Conservation (phyloP, 306 rosid species). For the Delonix regia region DNA sequence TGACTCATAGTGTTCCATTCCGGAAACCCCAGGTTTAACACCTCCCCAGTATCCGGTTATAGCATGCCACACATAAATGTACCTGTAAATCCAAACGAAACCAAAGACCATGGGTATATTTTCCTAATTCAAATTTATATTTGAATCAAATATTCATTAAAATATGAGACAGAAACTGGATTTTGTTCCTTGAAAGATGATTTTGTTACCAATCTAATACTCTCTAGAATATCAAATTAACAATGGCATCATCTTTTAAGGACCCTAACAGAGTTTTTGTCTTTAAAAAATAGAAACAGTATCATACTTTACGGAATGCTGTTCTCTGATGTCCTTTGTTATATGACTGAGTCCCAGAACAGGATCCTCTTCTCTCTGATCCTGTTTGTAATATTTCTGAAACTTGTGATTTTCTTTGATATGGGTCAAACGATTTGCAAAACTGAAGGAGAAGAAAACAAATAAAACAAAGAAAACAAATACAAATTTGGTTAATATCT, state of each 20-base stretch:
- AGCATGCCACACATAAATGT: constrained; percentile 90
- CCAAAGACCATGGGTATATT: constrained; percentile 22
- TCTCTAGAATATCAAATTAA: neutral
- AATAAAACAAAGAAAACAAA: neutral
- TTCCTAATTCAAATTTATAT: neutral
- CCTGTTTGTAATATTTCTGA: constrained; percentile 85
- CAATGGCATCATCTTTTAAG: neutral
- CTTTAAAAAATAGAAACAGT: neutral
- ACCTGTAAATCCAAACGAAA: constrained; percentile 37
- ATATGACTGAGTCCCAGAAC: constrained; percentile 69
- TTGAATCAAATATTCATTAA: neutral
- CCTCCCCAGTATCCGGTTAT: constrained; percentile 98
- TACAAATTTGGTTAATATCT: neutral
- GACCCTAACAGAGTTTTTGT: neutral
- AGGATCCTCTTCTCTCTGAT: constrained; percentile 66
- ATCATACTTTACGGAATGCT: constrained; percentile 60
- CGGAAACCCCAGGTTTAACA: constrained; percentile 64
- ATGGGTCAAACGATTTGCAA: constrained; percentile 74
- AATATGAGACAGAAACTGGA: neutral
- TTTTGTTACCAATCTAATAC: too few species aligned
- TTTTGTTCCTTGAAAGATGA: neutral
- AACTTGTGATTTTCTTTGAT: constrained; percentile 86
- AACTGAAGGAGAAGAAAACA: constrained; percentile 48
- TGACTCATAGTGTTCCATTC: constrained; percentile 81
- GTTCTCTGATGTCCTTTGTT: constrained; percentile 58